phyloP scores from a whole-genome alignment of 225 moss, liverwort and hornwort genomes.

The Asterella californica region DNA sequence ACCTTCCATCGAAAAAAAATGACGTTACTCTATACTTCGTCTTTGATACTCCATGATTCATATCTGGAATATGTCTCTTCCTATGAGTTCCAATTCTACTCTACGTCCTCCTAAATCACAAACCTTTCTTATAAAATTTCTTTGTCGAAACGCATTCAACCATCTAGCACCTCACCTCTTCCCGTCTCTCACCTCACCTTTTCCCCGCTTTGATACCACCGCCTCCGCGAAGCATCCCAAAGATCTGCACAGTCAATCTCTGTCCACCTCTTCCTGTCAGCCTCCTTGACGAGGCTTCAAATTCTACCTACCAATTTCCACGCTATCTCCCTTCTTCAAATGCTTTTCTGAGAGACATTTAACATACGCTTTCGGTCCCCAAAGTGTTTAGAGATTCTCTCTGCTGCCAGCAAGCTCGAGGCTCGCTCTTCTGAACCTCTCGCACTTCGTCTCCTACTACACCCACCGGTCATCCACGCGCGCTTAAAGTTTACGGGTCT shows the following conservation, averaged over 20 bases:
- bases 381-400: constrained; percentile 1
- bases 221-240: not conserved
- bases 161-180: not conserved
- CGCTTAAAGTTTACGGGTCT: too few relatives aligned
- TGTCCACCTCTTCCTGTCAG: not conserved
- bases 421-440: not conserved
- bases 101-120: too few relatives aligned
- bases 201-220: not conserved
- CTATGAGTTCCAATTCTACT: not conserved
- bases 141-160: not conserved
- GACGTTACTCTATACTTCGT: not conserved
- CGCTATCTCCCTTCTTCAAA: not conserved
- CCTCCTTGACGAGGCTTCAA: not conserved
- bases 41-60: not conserved
- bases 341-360: not conserved
- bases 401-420: not conserved
- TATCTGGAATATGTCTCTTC: not conserved
- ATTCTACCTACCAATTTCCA: not conserved
- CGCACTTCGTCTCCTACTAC: not conserved
- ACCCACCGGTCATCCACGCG: not conserved
- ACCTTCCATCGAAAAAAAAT: constrained; percentile 8
- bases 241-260: not conserved
- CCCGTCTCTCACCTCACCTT: not conserved
- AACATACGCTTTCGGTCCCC: not conserved
- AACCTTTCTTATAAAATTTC: not conserved